Evolutionary conservation across 164 flowering plant species (phyloP).

Genomic region (Chimonanthus praecox): DNA sequence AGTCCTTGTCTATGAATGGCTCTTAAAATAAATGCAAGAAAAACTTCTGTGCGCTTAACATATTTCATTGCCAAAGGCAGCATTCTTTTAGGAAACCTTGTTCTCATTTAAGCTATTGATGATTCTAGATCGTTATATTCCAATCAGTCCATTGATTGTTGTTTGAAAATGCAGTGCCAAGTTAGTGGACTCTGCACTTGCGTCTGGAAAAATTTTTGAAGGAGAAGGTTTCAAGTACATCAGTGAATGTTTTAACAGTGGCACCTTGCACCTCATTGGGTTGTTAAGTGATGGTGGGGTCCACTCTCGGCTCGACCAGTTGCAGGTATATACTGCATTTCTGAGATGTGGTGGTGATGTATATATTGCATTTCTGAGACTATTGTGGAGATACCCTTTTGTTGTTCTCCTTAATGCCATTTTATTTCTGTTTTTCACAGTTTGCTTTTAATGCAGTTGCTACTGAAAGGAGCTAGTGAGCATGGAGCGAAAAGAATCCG

Average conservation of each 20-base stretch:
- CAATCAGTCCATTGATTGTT: not conserved
- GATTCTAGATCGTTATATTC: not conserved
- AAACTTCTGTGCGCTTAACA: no score
- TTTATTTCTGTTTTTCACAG: not conserved
- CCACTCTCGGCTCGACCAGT: conserved; percentile 89
- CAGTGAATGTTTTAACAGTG: conserved; percentile 52
- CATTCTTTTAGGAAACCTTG: no score
- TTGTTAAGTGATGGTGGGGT: conserved; percentile 97
- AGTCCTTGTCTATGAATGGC: no score
- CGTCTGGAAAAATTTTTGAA: conserved; percentile 76
- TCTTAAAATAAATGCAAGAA: no score
- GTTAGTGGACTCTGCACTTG: conserved; percentile 91
- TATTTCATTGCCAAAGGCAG: no score
- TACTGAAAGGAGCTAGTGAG: conserved; percentile 80
- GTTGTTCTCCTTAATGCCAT: not conserved
- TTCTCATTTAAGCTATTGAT: not conserved
- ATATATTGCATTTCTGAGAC: not conserved
- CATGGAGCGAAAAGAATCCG: conserved; percentile 94
- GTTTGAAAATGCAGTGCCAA: conserved; percentile 54
- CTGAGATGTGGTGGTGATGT: conserved; percentile 18
- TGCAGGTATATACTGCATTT: conserved; percentile 46
- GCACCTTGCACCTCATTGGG: conserved; percentile 93
- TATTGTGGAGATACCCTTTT: not conserved
- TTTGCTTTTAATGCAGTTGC: conserved; percentile 40
- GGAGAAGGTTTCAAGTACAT: conserved; percentile 94